These are phyloP conservation scores for Apostasia shenzhenica DNA, from an alignment of 106 monocot species.

Conservation along the genomic window DNA sequence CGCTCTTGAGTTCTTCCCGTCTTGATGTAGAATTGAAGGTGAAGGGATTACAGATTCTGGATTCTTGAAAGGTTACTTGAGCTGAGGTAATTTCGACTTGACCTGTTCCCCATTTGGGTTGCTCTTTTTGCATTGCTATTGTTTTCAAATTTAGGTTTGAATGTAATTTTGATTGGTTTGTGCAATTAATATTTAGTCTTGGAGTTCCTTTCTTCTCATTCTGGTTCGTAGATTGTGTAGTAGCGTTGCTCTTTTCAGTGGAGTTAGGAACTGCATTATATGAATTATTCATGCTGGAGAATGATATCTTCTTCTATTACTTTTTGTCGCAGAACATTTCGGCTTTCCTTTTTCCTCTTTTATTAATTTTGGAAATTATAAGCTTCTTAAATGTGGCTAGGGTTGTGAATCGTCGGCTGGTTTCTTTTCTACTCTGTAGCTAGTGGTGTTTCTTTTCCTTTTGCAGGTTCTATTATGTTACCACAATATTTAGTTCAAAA, in stretches of 20 bases:
- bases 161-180: background rate
- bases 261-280: too few relatives aligned
- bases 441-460: too few relatives aligned
- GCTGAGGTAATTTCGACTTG: background rate
- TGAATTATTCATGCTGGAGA: too few relatives aligned
- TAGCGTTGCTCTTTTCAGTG: background rate
- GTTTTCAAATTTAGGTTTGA: background rate
- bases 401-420: background rate
- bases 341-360: background rate
- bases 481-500: too few relatives aligned
- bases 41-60: background rate
- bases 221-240: background rate
- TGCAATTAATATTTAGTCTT: background rate
- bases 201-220: background rate
- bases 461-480: too few relatives aligned
- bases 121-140: background rate
- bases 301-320: too few relatives aligned
- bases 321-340: too few relatives aligned
- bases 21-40: slow-evolving; percentile 1
- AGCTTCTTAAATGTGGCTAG: background rate
- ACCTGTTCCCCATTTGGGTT: background rate
- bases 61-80: background rate
- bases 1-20: background rate
- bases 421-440: too few relatives aligned
- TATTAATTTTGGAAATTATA: background rate